Evolutionary conservation across 208 protist species (phyloP).

Genomic region (Leptomonas seymouri): DNA sequence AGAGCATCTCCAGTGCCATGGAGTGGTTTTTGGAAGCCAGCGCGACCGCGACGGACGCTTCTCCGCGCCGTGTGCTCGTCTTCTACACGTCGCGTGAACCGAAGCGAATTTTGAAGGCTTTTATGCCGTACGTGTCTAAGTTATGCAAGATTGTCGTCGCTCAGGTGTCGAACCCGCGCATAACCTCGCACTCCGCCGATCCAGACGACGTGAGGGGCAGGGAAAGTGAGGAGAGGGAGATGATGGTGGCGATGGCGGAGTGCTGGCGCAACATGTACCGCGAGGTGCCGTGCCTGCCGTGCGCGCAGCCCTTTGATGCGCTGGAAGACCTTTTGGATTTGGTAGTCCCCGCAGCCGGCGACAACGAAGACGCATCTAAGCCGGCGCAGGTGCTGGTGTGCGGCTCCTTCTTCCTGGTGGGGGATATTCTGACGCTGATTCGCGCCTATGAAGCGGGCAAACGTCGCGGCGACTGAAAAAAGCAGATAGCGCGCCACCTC

Average conservation of each 20-base stretch:
- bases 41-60: slow-evolving; percentile 35
- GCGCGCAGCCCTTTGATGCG: slow-evolving; percentile 44
- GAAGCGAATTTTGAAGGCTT: slow-evolving; percentile 63
- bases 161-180: slow-evolving; percentile 53
- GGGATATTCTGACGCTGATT: slow-evolving; percentile 65
- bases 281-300: slow-evolving; percentile 70
- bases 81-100: slow-evolving; percentile 84
- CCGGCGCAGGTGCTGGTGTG: slow-evolving; percentile 80
- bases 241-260: slow-evolving; percentile 45
- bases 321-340: slow-evolving; percentile 72
- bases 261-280: slow-evolving; percentile 73
- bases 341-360: slow-evolving; percentile 41
- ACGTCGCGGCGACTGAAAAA: slow-evolving; percentile 17
- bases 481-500: too few relatives aligned
- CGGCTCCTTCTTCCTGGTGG: slow-evolving; percentile 88
- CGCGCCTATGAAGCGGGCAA: slow-evolving; percentile 25
- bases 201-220: slow-evolving; percentile 27
- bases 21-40: slow-evolving; percentile 86
- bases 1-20: slow-evolving; percentile 71
- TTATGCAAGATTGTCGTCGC: slow-evolving; percentile 79
- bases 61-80: slow-evolving; percentile 67
- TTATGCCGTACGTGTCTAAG: slow-evolving; percentile 62
- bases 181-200: slow-evolving; percentile 40
- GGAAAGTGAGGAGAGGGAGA: slow-evolving; percentile 37
- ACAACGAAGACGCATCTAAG: slow-evolving; percentile 62